These are phyloP conservation scores for Vitis hybrid DNA, from an alignment of 177 flowering plant genomes.

Conservation along the genomic window DNA sequence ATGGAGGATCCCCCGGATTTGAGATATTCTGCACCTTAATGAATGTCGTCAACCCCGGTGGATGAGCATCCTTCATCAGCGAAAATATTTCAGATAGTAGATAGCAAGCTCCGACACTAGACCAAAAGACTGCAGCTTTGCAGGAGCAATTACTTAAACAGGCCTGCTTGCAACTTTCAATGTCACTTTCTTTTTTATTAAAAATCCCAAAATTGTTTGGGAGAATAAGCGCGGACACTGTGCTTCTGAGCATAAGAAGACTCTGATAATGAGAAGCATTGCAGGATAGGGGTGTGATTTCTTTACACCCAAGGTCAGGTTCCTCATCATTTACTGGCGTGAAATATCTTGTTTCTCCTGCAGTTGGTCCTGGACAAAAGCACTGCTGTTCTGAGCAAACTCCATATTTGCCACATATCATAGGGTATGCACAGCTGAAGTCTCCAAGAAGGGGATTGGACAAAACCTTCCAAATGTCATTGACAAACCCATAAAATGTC, in stretches of 20 bases:
- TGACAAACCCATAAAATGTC: too few relatives aligned
- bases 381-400: constrained; percentile 7
- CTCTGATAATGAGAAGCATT: background rate
- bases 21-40: constrained; percentile 12
- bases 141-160: constrained; percentile 15
- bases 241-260: background rate
- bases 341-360: constrained; percentile 1
- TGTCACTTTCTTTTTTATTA: background rate
- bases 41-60: background rate
- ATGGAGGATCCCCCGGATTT: too few relatives aligned
- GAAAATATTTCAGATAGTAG: background rate
- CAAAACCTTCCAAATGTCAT: too few relatives aligned
- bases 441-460: too few relatives aligned
- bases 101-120: constrained; percentile 1
- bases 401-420: constrained; percentile 10
- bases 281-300: constrained; percentile 1
- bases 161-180: constrained; percentile 5
- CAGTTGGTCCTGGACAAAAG: background rate
- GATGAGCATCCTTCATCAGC: background rate
- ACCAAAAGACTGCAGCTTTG: constrained; percentile 11
- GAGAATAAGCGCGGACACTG: background rate
- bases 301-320: background rate
- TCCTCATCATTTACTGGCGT: background rate
- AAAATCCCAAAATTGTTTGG: background rate
- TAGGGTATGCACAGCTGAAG: too few relatives aligned